These are phyloP conservation scores for Komagataella kurtzmanii DNA, from an alignment of 805 yeast species.

Conservation along the genomic window DNA sequence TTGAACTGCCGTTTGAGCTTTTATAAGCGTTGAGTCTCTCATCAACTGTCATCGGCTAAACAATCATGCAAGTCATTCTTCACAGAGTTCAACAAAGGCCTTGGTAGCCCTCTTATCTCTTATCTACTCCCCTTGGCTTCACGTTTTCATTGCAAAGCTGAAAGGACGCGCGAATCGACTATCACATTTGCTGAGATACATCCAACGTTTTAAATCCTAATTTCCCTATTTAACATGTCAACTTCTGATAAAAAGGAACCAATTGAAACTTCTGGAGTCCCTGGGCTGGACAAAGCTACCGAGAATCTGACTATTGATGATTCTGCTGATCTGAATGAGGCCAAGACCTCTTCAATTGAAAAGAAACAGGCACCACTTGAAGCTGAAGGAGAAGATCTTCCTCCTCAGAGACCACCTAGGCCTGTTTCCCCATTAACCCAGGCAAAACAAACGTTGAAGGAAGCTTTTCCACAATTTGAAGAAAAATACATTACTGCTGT, in stretches of 20 bases:
- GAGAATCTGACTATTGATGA: background rate
- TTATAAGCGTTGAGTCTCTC: too few relatives aligned
- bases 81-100: background rate
- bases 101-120: background rate
- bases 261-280: background rate
- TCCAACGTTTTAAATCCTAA: background rate
- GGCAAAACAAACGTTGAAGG: slow-evolving; percentile 48
- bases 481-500: slow-evolving; percentile 62
- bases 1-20: too few relatives aligned
- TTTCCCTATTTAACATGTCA: background rate
- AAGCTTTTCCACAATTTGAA: slow-evolving; percentile 78
- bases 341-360: background rate
- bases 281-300: background rate
- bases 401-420: slow-evolving; percentile 40
- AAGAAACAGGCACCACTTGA: background rate
- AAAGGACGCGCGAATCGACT: background rate
- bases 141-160: background rate
- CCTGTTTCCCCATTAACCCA: slow-evolving; percentile 49
- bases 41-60: background rate
- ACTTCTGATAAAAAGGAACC: background rate
- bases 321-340: background rate
- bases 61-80: background rate
- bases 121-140: background rate
- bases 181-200: background rate
- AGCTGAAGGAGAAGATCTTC: slow-evolving; percentile 5